These are phyloP conservation scores for Calonectria ilicicola DNA, from an alignment of 2,329 filamentous ascomycete species.

Conservation along the genomic window DNA sequence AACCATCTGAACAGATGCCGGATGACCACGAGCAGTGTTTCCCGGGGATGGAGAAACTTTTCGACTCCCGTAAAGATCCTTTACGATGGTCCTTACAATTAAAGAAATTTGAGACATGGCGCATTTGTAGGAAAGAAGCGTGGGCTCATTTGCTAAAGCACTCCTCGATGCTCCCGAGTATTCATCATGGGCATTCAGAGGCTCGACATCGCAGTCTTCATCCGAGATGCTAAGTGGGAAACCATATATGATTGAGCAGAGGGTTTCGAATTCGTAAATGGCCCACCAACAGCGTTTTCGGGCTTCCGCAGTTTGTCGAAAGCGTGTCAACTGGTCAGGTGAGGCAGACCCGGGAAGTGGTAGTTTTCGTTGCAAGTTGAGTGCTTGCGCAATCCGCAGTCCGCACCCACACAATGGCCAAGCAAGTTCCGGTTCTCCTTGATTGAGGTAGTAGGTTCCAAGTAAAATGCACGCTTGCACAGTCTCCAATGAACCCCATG, in stretches of 20 bases:
- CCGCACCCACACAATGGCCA: slow-evolving; percentile 54
- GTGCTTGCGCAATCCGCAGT: slow-evolving; percentile 49
- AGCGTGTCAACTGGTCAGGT: background rate
- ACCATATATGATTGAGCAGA: slow-evolving; percentile 55
- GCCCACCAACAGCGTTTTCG: slow-evolving; percentile 55
- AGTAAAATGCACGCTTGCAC: slow-evolving; percentile 51
- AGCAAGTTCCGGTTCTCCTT: slow-evolving; percentile 49
- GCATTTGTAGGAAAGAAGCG: slow-evolving; percentile 37
- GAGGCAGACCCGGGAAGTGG: background rate
- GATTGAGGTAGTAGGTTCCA: slow-evolving; percentile 52
- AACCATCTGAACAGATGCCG: background rate
- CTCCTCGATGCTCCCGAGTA: slow-evolving; percentile 21
- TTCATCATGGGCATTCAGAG: slow-evolving; percentile 41
- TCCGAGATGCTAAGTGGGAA: slow-evolving; percentile 49
- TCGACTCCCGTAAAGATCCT: slow-evolving; percentile 27
- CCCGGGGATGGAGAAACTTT: background rate
- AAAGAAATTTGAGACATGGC: slow-evolving; percentile 36
- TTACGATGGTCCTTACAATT: slow-evolving; percentile 28
- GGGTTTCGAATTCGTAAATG: slow-evolving; percentile 54
- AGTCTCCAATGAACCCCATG: slow-evolving; percentile 41
- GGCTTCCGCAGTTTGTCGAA: slow-evolving; percentile 32
- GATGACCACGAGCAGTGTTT: background rate
- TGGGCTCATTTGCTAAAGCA: background rate
- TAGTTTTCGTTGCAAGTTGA: slow-evolving; percentile 44
- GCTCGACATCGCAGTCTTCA: slow-evolving; percentile 46